These are phyloP conservation scores for Macrotyloma uniflorum DNA, from an alignment of 306 rosid species.

Conservation along the genomic window DNA sequence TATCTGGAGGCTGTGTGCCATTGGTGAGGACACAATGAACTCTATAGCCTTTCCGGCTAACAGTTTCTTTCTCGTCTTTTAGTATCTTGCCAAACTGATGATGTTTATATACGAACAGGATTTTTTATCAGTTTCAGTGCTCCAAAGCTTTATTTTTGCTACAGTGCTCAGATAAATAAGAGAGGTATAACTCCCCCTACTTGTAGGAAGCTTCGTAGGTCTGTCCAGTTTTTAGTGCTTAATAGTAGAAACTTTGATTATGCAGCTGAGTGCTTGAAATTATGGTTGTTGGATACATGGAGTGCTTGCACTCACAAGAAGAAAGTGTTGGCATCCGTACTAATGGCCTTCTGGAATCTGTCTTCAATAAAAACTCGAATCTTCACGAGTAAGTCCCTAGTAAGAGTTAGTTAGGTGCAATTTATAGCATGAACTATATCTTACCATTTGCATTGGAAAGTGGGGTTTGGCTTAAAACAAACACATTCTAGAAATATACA, in stretches of 20 bases:
- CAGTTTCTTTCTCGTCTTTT: neutral
- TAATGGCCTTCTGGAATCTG: constrained; percentile 79
- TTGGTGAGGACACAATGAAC: constrained; percentile 54
- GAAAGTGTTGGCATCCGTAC: constrained; percentile 55
- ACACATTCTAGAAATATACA: neutral
- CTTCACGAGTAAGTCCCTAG: constrained; percentile 58
- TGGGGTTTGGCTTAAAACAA: neutral
- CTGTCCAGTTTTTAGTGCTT: constrained; percentile 11
- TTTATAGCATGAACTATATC: neutral
- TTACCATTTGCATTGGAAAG: neutral
- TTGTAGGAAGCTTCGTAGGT: neutral
- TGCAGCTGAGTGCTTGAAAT: constrained; percentile 62
- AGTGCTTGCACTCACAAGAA: constrained; percentile 82
- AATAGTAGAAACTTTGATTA: constrained; percentile 6
- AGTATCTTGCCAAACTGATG: constrained; percentile 16
- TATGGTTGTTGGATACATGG: constrained; percentile 69
- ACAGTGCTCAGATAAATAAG: constrained; percentile 61
- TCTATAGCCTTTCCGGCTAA: neutral
- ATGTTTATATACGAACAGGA: constrained; percentile 46
- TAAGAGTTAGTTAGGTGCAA: neutral
- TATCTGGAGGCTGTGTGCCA: constrained; percentile 71
- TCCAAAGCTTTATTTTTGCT: constrained; percentile 80
- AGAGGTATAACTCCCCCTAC: constrained; percentile 52
- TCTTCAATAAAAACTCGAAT: constrained; percentile 71
- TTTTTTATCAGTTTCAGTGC: constrained; percentile 72